Base-by-base conservation (phyloP, 2,329 filamentous ascomycete species). In the Raffaelea deltoideospora region DNA sequence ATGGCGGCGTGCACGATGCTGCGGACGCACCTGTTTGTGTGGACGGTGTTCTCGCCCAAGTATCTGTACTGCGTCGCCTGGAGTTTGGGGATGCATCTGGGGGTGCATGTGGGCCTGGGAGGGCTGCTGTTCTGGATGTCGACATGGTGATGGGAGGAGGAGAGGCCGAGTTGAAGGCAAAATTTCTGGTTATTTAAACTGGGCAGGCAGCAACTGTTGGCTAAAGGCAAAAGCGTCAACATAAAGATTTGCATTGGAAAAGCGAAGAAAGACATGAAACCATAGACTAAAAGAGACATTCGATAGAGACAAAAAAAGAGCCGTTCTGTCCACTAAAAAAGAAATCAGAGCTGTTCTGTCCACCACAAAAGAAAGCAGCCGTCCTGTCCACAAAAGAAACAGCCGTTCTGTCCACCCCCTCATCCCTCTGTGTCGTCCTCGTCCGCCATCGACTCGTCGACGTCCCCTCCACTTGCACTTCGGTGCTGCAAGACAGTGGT, bases 41-140 rank as follows among this genome's bases (percentile, higher is more conserved):
- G 90, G 90, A 96, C 88, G 1, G 90, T 98, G 10, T 98, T 98
- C 56, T 93, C 84, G 45, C 90, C 90, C 0, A 98, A 96, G 57
- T 96, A 87, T 55, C 60, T 98, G 46, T 98, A 93, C 54, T 82
- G 76, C 44, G 79, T 90, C 65, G 85, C 80, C 13, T 98, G 90
- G 92, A 76, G 72, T 43, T 51, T 88, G 32, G 82, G 73, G 8
- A 84, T 87, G 61, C 88, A 98, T 69, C 53, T 87, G 42, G 52
- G 69, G 27, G 63, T 88, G 31, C 86, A 88, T 53, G 48, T 87
- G 24, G 61, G 69, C 5, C 46, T 79, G 31, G 76, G 74, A 1
- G 65, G 73, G 22, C 37, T 71, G 27, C 47, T 82, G 33, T 76
- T 69, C 50, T 69, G 64, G 61, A 40, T 76, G 13, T 67, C 28